phyloP scores from a whole-genome alignment of 805 yeast genomes.

The Tetrapisispora arboricola region DNA sequence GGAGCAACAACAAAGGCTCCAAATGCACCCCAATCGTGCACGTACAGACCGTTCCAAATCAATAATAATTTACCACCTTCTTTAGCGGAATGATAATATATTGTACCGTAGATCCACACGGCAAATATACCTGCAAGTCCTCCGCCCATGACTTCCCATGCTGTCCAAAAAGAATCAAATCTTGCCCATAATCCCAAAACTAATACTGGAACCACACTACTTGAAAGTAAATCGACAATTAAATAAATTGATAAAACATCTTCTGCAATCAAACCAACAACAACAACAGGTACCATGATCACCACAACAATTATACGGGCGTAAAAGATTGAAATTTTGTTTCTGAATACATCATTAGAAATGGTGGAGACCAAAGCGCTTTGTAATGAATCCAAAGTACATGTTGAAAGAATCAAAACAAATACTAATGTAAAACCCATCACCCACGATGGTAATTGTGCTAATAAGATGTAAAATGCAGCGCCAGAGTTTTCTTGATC shows the following conservation, averaged over 20 bases:
- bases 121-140: constrained; percentile 74
- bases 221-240: constrained; percentile 83
- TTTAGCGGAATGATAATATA: constrained; percentile 60
- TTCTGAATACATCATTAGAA: constrained; percentile 83
- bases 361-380: constrained; percentile 82
- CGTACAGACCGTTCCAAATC: constrained; percentile 71
- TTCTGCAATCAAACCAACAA: constrained; percentile 75
- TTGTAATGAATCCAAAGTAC: constrained; percentile 82
- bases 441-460: constrained; percentile 75
- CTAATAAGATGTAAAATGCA: constrained; percentile 63
- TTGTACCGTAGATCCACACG: constrained; percentile 74
- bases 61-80: constrained; percentile 72
- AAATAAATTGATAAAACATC: constrained; percentile 78
- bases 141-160: constrained; percentile 73
- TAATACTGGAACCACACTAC: constrained; percentile 75
- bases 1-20: constrained; percentile 94
- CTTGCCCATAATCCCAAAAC: constrained; percentile 64
- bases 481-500: constrained; percentile 44
- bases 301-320: constrained; percentile 61
- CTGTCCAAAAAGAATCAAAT: constrained; percentile 56
- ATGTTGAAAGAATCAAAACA: constrained; percentile 63
- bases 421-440: constrained; percentile 75
- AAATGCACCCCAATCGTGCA: constrained; percentile 84
- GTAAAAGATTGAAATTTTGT: constrained; percentile 56
- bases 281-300: constrained; percentile 78